Conservation (phyloP, 257 asterid genomes). For the Ophiorrhiza pumila region DNA sequence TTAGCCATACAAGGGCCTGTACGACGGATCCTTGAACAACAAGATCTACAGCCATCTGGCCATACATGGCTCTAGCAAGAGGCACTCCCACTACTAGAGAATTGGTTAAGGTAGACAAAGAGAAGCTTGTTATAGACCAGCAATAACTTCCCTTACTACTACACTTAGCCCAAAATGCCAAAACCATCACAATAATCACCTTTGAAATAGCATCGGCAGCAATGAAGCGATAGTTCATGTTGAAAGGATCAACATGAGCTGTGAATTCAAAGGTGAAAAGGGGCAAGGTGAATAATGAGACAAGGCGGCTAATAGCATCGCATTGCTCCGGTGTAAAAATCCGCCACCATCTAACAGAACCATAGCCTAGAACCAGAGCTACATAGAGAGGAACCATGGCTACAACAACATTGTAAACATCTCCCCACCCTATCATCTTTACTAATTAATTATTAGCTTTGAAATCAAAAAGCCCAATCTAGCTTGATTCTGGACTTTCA, state of each 20-base stretch:
- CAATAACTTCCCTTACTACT: slow-evolving; percentile 38
- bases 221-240: slow-evolving; percentile 47
- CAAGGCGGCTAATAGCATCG: slow-evolving; percentile 44
- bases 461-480: neutral
- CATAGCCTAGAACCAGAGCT: slow-evolving; percentile 45
- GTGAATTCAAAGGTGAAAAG: slow-evolving; percentile 58
- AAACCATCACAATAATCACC: slow-evolving; percentile 29
- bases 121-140: slow-evolving; percentile 60
- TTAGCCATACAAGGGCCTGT: slow-evolving; percentile 54
- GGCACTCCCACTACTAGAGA: slow-evolving; percentile 70
- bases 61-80: slow-evolving; percentile 55
- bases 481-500: neutral
- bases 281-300: slow-evolving; percentile 42
- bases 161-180: slow-evolving; percentile 47
- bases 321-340: slow-evolving; percentile 46
- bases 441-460: too few species aligned
- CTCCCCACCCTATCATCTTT: slow-evolving; percentile 56
- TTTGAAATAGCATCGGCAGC: slow-evolving; percentile 55
- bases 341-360: slow-evolving; percentile 61
- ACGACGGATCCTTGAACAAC: slow-evolving; percentile 53
- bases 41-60: slow-evolving; percentile 37
- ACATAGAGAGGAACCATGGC: slow-evolving; percentile 54
- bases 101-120: slow-evolving; percentile 46
- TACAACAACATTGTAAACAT: slow-evolving; percentile 53
- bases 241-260: slow-evolving; percentile 49